A percentile compares a stretch with the other conserved stretches of the same genome.
These are phyloP conservation scores for Epichloe coenophiala DNA, from an alignment of 2,329 filamentous ascomycete species.

Conservation along the genomic window DNA sequence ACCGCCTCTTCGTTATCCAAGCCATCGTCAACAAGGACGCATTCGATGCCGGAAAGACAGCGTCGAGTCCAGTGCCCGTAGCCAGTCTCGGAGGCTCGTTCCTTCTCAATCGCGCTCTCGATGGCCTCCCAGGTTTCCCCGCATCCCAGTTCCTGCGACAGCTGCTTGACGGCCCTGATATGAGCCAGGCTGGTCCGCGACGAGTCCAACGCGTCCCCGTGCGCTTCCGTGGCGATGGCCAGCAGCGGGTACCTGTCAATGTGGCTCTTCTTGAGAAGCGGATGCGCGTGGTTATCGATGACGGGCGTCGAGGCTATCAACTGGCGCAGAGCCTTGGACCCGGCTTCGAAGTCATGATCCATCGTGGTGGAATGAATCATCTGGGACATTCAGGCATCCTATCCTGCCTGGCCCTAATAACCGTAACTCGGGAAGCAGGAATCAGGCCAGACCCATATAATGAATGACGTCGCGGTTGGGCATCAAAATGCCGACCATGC, in stretches of 20 bases:
- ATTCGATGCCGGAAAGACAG: conserved; percentile 61
- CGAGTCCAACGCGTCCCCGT: conserved; percentile 51
- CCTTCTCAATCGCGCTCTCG: conserved; percentile 27
- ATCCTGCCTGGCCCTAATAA: too few species aligned
- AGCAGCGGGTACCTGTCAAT: conserved; percentile 34
- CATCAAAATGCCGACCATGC: too few species aligned
- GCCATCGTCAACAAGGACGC: conserved; percentile 67
- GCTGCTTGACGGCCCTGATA: conserved; percentile 54
- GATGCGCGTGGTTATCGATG: conserved; percentile 63
- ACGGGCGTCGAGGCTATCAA: conserved; percentile 45
- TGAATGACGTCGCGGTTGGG: not conserved
- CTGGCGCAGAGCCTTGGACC: conserved; percentile 13
- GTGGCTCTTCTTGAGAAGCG: conserved; percentile 42
- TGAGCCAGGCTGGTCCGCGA: conserved; percentile 52
- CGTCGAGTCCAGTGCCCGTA: conserved; percentile 44
- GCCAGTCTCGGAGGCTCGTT: conserved; percentile 23
- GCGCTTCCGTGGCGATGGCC: conserved; percentile 59
- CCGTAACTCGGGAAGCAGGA: too few species aligned
- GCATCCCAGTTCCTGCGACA: conserved; percentile 51
- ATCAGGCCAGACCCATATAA: not conserved
- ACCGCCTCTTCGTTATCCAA: conserved; percentile 42
- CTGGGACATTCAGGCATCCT: too few species aligned
- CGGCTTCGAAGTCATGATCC: not conserved
- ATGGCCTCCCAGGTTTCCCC: conserved; percentile 47
- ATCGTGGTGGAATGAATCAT: not conserved